Conservation (phyloP, 768 basidiomycete genomes). For the Boletus bicolor region DNA sequence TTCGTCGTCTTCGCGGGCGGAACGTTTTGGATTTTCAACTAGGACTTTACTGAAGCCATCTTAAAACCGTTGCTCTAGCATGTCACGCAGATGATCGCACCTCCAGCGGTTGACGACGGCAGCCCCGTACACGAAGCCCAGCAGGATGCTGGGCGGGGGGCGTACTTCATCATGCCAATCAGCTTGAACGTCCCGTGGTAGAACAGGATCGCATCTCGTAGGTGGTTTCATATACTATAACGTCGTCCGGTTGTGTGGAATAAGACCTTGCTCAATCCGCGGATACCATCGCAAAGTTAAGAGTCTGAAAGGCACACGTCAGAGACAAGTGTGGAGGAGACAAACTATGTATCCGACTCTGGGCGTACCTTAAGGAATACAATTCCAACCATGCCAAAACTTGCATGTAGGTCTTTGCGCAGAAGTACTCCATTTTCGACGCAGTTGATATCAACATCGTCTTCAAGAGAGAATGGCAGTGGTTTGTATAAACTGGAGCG, state of each 20-base stretch:
- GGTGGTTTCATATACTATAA: not conserved
- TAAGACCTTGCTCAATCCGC: not conserved
- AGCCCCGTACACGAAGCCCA: not conserved
- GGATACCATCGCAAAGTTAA: not conserved
- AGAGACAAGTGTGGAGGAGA: not conserved
- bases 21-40: not conserved
- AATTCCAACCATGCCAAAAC: not conserved
- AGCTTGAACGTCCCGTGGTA: not conserved
- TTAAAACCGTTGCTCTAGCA: not conserved
- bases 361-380: not conserved
- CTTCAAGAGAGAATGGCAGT: not conserved
- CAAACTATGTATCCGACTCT: not conserved
- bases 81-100: not conserved
- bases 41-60: too few species aligned
- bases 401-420: not conserved
- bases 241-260: not conserved
- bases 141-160: not conserved
- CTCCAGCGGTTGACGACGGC: not conserved
- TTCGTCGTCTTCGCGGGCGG: not conserved
- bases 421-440: slow-evolving; percentile 1
- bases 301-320: not conserved
- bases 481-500: not conserved
- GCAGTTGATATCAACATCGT: not conserved
- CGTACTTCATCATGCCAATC: not conserved
- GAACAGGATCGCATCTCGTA: not conserved